Evolutionary conservation across 768 basidiomycete species (phyloP).

Genomic region (Tephrocybe sp.): DNA sequence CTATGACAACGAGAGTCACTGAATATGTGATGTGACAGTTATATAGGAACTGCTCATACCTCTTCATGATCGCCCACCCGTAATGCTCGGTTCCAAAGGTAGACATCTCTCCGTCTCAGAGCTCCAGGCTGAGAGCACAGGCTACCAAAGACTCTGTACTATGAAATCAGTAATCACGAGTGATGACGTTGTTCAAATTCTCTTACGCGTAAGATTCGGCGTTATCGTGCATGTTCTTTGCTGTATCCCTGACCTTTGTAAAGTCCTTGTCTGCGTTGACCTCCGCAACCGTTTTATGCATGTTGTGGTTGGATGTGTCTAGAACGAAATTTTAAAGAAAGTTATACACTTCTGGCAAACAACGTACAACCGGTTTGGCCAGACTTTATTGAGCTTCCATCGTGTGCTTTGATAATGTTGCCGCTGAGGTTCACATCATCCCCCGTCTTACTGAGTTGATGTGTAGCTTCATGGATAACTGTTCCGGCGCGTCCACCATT

Average conservation of each 20-base stretch:
- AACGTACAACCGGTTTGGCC: background rate
- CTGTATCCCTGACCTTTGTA: background rate
- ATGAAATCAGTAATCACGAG: background rate
- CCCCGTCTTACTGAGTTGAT: background rate
- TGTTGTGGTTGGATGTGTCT: background rate
- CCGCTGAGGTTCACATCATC: background rate
- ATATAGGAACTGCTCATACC: background rate
- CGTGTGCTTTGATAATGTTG: background rate
- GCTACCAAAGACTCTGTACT: background rate
- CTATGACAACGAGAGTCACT: background rate
- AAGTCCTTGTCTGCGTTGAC: background rate
- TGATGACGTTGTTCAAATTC: too few species aligned
- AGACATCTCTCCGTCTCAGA: background rate
- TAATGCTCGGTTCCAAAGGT: background rate
- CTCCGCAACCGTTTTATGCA: slow-evolving; percentile 1
- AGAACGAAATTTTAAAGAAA: background rate
- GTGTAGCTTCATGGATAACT: background rate
- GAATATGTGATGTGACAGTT: background rate
- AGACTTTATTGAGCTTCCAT: background rate
- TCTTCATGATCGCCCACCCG: background rate
- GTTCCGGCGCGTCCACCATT: background rate
- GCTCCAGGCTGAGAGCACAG: slow-evolving; percentile 1
- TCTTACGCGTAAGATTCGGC: slow-evolving; percentile 1
- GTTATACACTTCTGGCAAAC: background rate
- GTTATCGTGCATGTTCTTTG: background rate